Evolutionary conservation across 2,329 filamentous ascomycete genomes (phyloP).

Genomic region (Penicillium sp.): DNA sequence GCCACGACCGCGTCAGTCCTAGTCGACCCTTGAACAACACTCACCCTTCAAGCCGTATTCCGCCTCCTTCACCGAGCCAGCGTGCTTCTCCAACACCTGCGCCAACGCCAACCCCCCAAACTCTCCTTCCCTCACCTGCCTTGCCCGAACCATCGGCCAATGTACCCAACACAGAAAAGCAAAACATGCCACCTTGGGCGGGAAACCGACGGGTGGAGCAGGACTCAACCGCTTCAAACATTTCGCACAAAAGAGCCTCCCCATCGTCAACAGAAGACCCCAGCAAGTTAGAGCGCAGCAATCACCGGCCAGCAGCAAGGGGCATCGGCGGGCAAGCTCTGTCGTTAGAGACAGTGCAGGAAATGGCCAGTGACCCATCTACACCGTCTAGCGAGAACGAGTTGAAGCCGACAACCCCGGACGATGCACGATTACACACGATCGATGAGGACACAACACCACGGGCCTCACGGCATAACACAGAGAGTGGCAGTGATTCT

Average conservation of each 20-base stretch:
- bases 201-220: slow-evolving; percentile 25
- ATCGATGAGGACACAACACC: slow-evolving; percentile 38
- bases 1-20: slow-evolving; percentile 58
- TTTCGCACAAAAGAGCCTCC: slow-evolving; percentile 30
- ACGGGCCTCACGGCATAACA: slow-evolving; percentile 38
- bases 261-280: slow-evolving; percentile 22
- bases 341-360: slow-evolving; percentile 82
- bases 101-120: slow-evolving; percentile 53
- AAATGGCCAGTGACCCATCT: slow-evolving; percentile 67
- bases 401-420: slow-evolving; percentile 37
- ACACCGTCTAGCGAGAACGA: slow-evolving; percentile 51
- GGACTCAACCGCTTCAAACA: slow-evolving; percentile 32
- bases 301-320: slow-evolving; percentile 50
- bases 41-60: slow-evolving; percentile 24
- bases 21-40: slow-evolving; percentile 45
- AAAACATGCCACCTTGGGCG: slow-evolving; percentile 38
- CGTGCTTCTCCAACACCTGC: slow-evolving; percentile 64
- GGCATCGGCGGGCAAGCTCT: slow-evolving; percentile 55
- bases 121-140: slow-evolving; percentile 53
- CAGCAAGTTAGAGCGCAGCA: slow-evolving; percentile 33
- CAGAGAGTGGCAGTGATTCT: slow-evolving; percentile 56
- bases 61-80: slow-evolving; percentile 54
- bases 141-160: slow-evolving; percentile 57
- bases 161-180: slow-evolving; percentile 60
- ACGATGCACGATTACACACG: slow-evolving; percentile 32